A percentile compares a stretch with the other conserved stretches of the same genome.
These are phyloP conservation scores for Fusarium hostae DNA, from an alignment of 2,329 filamentous ascomycete genomes.

Conservation along the genomic window DNA sequence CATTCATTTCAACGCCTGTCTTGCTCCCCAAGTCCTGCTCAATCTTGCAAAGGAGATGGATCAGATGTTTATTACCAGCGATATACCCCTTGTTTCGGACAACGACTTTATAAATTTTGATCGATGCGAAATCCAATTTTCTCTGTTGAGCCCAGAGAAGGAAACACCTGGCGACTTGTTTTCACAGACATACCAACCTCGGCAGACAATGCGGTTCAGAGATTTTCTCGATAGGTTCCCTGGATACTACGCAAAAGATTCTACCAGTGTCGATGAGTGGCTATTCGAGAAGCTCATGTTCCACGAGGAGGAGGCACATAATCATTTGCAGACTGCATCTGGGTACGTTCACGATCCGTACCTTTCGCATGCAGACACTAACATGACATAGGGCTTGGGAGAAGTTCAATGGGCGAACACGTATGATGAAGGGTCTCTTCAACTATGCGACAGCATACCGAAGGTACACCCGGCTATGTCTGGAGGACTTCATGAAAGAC, in stretches of 20 bases:
- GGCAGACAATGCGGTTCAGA: conserved; percentile 56
- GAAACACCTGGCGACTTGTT: conserved; percentile 61
- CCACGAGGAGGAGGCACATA: conserved; percentile 68
- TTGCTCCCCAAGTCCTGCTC: conserved; percentile 70
- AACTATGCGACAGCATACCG: conserved; percentile 73
- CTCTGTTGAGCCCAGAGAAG: conserved; percentile 55
- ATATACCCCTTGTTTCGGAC: conserved; percentile 56
- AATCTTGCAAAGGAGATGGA: conserved; percentile 64
- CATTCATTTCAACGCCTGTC: conserved; percentile 81
- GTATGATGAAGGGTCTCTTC: conserved; percentile 78
- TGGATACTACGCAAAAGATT: conserved; percentile 35
- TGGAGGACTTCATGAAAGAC: conserved; percentile 71
- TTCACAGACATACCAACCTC: conserved; percentile 56
- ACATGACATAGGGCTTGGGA: conserved; percentile 61
- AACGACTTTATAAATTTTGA: conserved; percentile 58
- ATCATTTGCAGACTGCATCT: conserved; percentile 58
- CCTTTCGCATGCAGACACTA: background rate
- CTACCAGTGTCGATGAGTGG: conserved; percentile 60
- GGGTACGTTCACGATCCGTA: conserved; percentile 57
- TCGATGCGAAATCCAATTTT: conserved; percentile 71
- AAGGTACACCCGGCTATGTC: conserved; percentile 68
- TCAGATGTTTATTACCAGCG: conserved; percentile 76
- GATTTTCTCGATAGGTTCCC: conserved; percentile 55
- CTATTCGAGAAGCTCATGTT: conserved; percentile 72
- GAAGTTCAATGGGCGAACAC: conserved; percentile 74